Conservation (phyloP, 495 filamentous ascomycete species). For the Penicillium antarcticum region DNA sequence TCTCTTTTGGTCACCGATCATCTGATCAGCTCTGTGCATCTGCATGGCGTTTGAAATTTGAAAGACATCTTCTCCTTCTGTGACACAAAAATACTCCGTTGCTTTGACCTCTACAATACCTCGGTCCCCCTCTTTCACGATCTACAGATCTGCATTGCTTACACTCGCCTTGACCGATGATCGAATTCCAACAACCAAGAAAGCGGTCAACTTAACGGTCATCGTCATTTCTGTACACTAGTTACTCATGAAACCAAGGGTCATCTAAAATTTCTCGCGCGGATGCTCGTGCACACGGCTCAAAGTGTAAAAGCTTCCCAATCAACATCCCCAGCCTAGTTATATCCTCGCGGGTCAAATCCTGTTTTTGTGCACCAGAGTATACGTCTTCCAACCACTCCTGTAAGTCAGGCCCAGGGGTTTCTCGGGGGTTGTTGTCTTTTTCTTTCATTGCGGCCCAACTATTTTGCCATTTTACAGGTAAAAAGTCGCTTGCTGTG, state of each 20-base stretch:
- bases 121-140: too few species aligned
- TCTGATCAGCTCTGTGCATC: too few species aligned
- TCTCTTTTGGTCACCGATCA: too few species aligned
- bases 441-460: constrained; percentile 20
- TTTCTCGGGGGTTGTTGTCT: constrained; percentile 7
- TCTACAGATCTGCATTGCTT: too few species aligned
- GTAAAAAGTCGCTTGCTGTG: constrained; percentile 29
- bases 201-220: too few species aligned
- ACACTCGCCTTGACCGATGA: too few species aligned
- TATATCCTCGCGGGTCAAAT: constrained; percentile 28
- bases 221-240: too few species aligned
- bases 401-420: constrained; percentile 20
- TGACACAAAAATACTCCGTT: too few species aligned
- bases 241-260: constrained; percentile 29
- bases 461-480: constrained; percentile 25
- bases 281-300: constrained; percentile 31
- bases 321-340: constrained; percentile 27
- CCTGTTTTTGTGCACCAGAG: constrained; percentile 20
- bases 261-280: constrained; percentile 29
- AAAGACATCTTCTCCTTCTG: too few species aligned
- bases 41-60: too few species aligned
- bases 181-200: too few species aligned
- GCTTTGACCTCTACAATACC: too few species aligned
- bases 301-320: constrained; percentile 29
- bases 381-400: constrained; percentile 38